Evolutionary conservation across 2,329 filamentous ascomycete genomes (phyloP).

Genomic region (Hymenoscyphus fraxineus): DNA sequence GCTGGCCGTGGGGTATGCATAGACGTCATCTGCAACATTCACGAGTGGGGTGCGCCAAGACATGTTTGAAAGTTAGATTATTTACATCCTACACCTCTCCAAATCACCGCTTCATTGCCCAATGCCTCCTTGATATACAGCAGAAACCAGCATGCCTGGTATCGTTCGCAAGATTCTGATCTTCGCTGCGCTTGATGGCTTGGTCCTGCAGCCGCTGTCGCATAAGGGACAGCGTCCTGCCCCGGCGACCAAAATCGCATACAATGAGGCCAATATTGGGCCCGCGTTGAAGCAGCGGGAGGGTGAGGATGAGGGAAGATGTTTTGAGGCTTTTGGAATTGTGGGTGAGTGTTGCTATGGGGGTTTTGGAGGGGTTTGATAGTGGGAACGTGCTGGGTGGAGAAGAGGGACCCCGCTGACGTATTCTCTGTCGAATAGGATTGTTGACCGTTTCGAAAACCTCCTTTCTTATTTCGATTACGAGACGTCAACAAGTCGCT

Average conservation of each 20-base stretch:
- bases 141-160: constrained; percentile 32
- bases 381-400: not conserved
- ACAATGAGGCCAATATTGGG: constrained; percentile 30
- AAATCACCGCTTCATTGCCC: not conserved
- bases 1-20: not conserved
- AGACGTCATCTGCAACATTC: constrained; percentile 2
- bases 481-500: constrained; percentile 80
- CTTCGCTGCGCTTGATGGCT: constrained; percentile 35
- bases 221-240: constrained; percentile 29
- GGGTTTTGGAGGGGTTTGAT: not conserved
- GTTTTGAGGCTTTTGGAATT: constrained; percentile 37
- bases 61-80: not conserved
- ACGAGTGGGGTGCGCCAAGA: constrained; percentile 1
- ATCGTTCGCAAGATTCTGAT: constrained; percentile 35
- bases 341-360: constrained; percentile 30
- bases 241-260: constrained; percentile 32
- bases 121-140: constrained; percentile 22
- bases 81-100: not conserved
- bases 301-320: constrained; percentile 19
- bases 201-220: constrained; percentile 34
- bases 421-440: constrained; percentile 49
- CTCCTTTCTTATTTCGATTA: constrained; percentile 84
- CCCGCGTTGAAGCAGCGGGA: constrained; percentile 19
- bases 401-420: not conserved
- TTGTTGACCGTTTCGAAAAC: constrained; percentile 77